These are phyloP conservation scores for Fusarium sp. DNA, from an alignment of 2,329 filamentous ascomycete genomes.

Conservation along the genomic window DNA sequence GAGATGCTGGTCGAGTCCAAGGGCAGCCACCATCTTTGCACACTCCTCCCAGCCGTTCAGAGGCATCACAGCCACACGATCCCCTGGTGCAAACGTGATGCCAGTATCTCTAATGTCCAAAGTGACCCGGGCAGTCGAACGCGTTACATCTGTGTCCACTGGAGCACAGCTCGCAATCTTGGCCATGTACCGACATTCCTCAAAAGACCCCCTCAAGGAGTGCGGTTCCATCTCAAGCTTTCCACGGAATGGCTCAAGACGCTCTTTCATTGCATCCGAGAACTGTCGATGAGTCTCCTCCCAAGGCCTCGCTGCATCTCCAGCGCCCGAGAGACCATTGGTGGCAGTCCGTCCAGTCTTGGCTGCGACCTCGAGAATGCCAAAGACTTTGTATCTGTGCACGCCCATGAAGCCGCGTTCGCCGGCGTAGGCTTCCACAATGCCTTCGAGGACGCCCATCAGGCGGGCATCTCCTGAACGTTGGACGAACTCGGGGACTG, in stretches of 20 bases:
- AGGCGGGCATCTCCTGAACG: conserved; percentile 62
- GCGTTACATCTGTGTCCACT: conserved; percentile 60
- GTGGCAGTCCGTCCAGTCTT: conserved; percentile 67
- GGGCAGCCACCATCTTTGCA: conserved; percentile 65
- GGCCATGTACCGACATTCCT: conserved; percentile 65
- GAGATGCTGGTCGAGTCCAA: conserved; percentile 62
- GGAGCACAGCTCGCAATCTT: conserved; percentile 59
- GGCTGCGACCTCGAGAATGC: conserved; percentile 65
- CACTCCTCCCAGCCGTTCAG: conserved; percentile 67
- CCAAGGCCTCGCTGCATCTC: conserved; percentile 49
- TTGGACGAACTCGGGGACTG: conserved; percentile 65
- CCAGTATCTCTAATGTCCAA: conserved; percentile 66
- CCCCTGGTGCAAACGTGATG: conserved; percentile 66
- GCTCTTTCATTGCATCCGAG: conserved; percentile 41
- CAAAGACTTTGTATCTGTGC: conserved; percentile 69
- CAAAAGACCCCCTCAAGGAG: conserved; percentile 66
- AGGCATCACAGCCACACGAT: conserved; percentile 67
- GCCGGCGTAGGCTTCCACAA: conserved; percentile 67
- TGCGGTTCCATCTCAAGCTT: conserved; percentile 62
- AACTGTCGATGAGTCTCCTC: conserved; percentile 41
- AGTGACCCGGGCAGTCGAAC: conserved; percentile 63
- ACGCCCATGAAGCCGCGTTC: conserved; percentile 69
- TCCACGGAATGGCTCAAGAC: conserved; percentile 55
- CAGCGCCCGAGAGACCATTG: conserved; percentile 63
- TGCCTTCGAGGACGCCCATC: conserved; percentile 66